phyloP scores from a whole-genome alignment of 192 early-diverging fungal genomes.

The Ramicandelaber brevisporus region DNA sequence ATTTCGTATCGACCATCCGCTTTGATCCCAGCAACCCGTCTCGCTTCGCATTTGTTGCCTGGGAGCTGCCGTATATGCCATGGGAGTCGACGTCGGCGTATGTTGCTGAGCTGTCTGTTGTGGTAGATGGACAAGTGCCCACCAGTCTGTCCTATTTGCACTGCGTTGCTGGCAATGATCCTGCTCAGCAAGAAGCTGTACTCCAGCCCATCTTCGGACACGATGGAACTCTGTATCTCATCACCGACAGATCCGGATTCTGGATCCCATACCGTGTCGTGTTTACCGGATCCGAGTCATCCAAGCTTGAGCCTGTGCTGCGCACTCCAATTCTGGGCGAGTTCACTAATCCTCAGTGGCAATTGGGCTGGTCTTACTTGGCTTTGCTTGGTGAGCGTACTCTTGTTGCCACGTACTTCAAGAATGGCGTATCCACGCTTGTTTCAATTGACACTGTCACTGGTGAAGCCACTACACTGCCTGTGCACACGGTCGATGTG shows the following conservation, averaged over 20 bases:
- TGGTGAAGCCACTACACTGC: no score
- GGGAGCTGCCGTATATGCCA: conserved; percentile 55
- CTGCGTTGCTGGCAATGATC: conserved; percentile 12
- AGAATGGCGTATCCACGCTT: no score
- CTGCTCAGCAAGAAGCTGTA: conserved; percentile 7
- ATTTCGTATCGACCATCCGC: conserved; percentile 40
- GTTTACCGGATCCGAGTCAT: no score
- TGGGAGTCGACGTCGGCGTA: conserved; percentile 44
- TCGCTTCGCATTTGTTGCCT: conserved; percentile 32
- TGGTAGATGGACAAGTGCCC: background rate
- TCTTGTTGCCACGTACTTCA: no score
- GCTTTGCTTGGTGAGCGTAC: no score
- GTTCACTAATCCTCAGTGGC: conserved; percentile 31
- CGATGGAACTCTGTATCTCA: conserved; percentile 30
- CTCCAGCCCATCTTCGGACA: conserved; percentile 36
- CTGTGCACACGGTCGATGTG: no score
- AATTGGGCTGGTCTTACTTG: conserved; percentile 14
- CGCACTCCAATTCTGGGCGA: conserved; percentile 23
- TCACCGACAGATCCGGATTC: conserved; percentile 39
- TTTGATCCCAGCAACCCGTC: conserved; percentile 15
- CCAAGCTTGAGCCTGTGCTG: conserved; percentile 14
- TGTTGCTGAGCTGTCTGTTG: conserved; percentile 9
- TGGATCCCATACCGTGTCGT: conserved; percentile 38
- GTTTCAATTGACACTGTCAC: no score
- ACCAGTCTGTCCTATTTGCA: background rate